phyloP scores from a whole-genome alignment of 2,329 filamentous ascomycete genomes.

The Rhinocladiella similis region DNA sequence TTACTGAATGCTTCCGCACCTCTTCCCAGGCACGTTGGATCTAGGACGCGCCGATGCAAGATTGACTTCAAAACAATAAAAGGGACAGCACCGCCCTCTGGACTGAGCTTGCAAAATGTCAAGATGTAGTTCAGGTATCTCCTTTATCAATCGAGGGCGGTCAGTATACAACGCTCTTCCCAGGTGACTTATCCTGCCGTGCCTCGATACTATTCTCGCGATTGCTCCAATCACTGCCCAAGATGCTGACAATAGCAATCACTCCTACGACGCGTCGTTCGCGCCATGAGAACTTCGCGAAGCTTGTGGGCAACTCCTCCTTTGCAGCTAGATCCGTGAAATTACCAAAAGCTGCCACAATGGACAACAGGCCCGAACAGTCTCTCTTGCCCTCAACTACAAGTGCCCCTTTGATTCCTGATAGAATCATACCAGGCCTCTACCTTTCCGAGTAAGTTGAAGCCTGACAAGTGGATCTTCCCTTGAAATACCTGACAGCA shows the following conservation, averaged over 20 bases:
- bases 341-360: background rate
- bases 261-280: conserved; percentile 4
- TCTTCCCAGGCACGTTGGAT: background rate
- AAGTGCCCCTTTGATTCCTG: conserved; percentile 23
- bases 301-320: background rate
- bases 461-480: background rate
- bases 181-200: conserved; percentile 5
- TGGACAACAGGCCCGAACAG: conserved; percentile 3
- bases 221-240: background rate
- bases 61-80: conserved; percentile 3
- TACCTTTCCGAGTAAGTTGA: conserved; percentile 25
- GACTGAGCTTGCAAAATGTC: too few relatives aligned
- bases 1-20: background rate
- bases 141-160: background rate
- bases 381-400: conserved; percentile 15
- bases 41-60: background rate
- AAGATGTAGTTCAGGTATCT: conserved; percentile 4
- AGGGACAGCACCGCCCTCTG: too few relatives aligned
- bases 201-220: background rate
- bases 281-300: background rate
- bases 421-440: conserved; percentile 22
- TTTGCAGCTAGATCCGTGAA: conserved; percentile 7
- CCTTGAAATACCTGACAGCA: background rate
- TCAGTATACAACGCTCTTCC: background rate
- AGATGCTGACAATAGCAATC: conserved; percentile 9